phyloP scores from a whole-genome alignment of 768 basidiomycete species.

The Fomitopsis serialis region DNA sequence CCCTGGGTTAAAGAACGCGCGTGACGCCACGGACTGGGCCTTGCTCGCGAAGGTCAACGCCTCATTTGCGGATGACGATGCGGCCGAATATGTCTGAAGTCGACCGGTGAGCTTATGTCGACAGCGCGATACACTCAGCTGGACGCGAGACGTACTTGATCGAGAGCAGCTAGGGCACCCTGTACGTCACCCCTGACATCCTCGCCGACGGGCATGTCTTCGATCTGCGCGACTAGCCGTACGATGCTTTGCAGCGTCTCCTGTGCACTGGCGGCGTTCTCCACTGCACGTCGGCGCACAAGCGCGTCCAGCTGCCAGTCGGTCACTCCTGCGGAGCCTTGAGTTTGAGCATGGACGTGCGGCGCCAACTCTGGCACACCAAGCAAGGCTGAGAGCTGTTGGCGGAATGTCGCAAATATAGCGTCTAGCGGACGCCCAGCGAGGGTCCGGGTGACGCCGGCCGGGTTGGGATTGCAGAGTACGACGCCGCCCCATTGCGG shows the following conservation, averaged over 20 bases:
- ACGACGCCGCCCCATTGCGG: constrained; percentile 94
- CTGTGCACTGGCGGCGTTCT: constrained; percentile 61
- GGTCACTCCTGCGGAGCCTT: constrained; percentile 21
- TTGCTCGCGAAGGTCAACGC: constrained; percentile 55
- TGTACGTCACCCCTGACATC: constrained; percentile 72
- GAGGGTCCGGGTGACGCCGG: constrained; percentile 29
- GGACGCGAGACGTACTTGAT: constrained; percentile 50
- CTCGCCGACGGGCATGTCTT: constrained; percentile 86
- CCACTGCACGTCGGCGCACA: constrained; percentile 58
- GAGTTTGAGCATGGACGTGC: constrained; percentile 29
- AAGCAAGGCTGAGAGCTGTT: constrained; percentile 74
- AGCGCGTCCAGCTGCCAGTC: constrained; percentile 84
- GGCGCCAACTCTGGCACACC: constrained; percentile 65
- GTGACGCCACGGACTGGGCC: constrained; percentile 63
- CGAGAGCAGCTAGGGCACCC: constrained; percentile 64
- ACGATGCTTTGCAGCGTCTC: constrained; percentile 82
- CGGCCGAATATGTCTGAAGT: constrained; percentile 22
- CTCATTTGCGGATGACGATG: constrained; percentile 33
- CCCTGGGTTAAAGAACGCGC: constrained; percentile 94
- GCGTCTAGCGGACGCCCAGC: constrained; percentile 40
- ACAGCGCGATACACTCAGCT: background rate
- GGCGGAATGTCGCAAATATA: constrained; percentile 59
- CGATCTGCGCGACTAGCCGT: constrained; percentile 78
- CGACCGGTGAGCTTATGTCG: background rate
- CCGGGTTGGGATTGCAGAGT: constrained; percentile 55